These are phyloP conservation scores for Alternaria sp. DNA, from an alignment of 2,329 filamentous ascomycete genomes.

Conservation along the genomic window DNA sequence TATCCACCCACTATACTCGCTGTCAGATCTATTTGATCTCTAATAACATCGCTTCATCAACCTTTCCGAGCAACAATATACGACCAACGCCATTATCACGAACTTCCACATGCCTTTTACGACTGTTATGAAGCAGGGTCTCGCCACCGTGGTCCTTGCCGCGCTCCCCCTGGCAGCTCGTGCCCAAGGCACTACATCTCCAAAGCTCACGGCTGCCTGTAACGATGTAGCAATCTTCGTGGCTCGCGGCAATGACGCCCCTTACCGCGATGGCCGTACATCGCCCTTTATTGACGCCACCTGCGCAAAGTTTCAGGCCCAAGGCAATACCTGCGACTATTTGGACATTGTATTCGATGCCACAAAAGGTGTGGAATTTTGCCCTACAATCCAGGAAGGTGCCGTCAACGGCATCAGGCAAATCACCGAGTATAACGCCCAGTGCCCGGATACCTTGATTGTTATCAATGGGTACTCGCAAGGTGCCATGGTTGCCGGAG, in stretches of 20 bases:
- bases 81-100: conserved; percentile 1
- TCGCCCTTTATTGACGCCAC: conserved; percentile 13
- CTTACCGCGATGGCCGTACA: conserved; percentile 17
- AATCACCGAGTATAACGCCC: conserved; percentile 19
- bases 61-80: not conserved
- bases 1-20: conserved; percentile 9
- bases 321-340: conserved; percentile 16
- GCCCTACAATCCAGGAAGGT: conserved; percentile 18
- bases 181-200: conserved; percentile 13
- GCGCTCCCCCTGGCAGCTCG: conserved; percentile 11
- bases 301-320: conserved; percentile 14
- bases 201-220: conserved; percentile 14
- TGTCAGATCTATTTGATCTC: not conserved
- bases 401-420: conserved; percentile 14
- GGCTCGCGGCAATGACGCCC: conserved; percentile 18
- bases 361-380: conserved; percentile 10
- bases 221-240: conserved; percentile 18
- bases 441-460: conserved; percentile 13
- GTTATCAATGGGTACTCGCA: conserved; percentile 18
- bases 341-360: conserved; percentile 18
- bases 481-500: conserved; percentile 14
- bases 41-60: conserved; percentile 1
- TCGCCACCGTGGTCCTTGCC: conserved; percentile 18
- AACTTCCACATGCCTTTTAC: conserved; percentile 8
- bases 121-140: conserved; percentile 11